These are phyloP conservation scores for Fulvia fulva DNA, from an alignment of 2,329 filamentous ascomycete species.

Conservation along the genomic window DNA sequence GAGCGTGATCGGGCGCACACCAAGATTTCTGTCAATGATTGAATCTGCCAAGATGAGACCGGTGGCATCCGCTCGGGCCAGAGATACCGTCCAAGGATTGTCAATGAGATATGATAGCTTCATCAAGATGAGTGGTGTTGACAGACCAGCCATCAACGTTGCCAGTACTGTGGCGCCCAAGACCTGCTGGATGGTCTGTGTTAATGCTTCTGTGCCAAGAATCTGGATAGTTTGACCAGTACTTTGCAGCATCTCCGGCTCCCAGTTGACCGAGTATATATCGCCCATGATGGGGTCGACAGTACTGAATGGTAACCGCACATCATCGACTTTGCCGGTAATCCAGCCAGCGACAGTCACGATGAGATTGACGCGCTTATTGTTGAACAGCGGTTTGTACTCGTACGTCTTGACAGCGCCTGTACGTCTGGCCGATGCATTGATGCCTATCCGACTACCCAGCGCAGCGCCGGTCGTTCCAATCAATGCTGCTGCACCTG, in stretches of 20 bases:
- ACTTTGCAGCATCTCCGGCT: conserved; percentile 94
- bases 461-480: conserved; percentile 83
- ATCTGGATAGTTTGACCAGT: conserved; percentile 99
- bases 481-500: conserved; percentile 89
- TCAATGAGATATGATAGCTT: conserved; percentile 96
- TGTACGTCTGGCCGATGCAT: conserved; percentile 80
- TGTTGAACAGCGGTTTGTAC: conserved; percentile 94
- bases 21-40: conserved; percentile 83
- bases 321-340: conserved; percentile 95
- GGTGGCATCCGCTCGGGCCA: conserved; percentile 81
- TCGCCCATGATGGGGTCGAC: conserved; percentile 98
- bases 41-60: conserved; percentile 94
- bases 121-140: conserved; percentile 85
- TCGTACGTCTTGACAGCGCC: conserved; percentile 95
- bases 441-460: conserved; percentile 79
- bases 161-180: conserved; percentile 85
- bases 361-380: conserved; percentile 93
- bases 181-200: conserved; percentile 92
- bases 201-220: conserved; percentile 92
- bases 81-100: conserved; percentile 96
- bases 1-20: conserved; percentile 84
- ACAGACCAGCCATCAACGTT: conserved; percentile 85
- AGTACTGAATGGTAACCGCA: conserved; percentile 90
- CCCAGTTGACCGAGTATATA: conserved; percentile 94
- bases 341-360: conserved; percentile 97